Evolutionary conservation across 1,139 yeast genomes (phyloP).

Genomic region (Yamadazyma atlantica): DNA sequence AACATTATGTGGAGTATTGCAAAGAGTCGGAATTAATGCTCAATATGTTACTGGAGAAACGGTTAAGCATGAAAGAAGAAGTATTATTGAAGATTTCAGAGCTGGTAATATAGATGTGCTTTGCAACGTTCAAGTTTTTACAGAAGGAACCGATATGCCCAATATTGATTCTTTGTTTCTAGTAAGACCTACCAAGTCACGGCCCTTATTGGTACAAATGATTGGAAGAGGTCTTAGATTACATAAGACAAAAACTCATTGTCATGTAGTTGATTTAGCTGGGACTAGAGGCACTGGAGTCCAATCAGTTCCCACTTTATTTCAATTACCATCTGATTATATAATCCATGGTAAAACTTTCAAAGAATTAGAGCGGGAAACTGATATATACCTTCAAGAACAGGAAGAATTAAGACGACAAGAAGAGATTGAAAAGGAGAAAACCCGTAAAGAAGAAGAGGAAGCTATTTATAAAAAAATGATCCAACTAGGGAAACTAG

Average conservation of each 20-base stretch:
- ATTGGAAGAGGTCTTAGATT: slow-evolving; percentile 84
- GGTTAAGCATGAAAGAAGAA: slow-evolving; percentile 48
- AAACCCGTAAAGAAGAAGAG: slow-evolving; percentile 17
- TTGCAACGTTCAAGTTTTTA: slow-evolving; percentile 85
- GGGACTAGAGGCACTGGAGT: slow-evolving; percentile 61
- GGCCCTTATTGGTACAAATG: slow-evolving; percentile 78
- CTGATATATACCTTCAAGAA: slow-evolving; percentile 17
- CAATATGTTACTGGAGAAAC: slow-evolving; percentile 75
- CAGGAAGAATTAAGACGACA: slow-evolving; percentile 17
- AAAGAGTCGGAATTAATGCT: slow-evolving; percentile 63
- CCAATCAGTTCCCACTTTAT: slow-evolving; percentile 59
- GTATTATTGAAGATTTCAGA: slow-evolving; percentile 57
- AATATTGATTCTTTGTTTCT: slow-evolving; percentile 78
- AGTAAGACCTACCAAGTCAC: slow-evolving; percentile 80
- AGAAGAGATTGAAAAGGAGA: slow-evolving; percentile 17
- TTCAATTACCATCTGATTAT: slow-evolving; percentile 38
- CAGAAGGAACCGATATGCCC: slow-evolving; percentile 96
- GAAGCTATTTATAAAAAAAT: slow-evolving; percentile 14
- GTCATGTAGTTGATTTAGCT: slow-evolving; percentile 79
- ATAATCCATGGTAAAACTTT: slow-evolving; percentile 31
- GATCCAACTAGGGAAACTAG: slow-evolving; percentile 15
- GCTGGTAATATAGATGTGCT: slow-evolving; percentile 66
- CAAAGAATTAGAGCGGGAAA: slow-evolving; percentile 26
- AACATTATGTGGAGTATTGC: slow-evolving; percentile 54
- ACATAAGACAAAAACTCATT: slow-evolving; percentile 58